Evolutionary conservation across 169 alveolate genomes (phyloP).

Genomic region (Plasmodium blacklocki): DNA sequence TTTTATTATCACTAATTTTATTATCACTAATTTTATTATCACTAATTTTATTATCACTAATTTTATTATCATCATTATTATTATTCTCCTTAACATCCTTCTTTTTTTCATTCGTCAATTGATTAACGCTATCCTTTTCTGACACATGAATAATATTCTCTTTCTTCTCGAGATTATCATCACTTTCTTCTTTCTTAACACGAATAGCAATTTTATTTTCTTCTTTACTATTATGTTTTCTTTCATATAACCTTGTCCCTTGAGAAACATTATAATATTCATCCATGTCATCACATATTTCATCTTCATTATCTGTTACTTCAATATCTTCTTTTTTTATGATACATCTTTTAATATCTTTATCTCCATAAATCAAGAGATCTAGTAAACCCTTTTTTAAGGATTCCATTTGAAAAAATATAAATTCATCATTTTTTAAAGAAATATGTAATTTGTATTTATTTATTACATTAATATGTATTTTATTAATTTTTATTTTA

Average conservation of each 20-base stretch:
- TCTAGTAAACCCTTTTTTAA: constrained; percentile 81
- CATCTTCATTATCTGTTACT: constrained; percentile 65
- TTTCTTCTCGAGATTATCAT: background rate
- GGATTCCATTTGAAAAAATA: constrained; percentile 87
- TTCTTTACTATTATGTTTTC: background rate
- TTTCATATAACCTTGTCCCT: background rate
- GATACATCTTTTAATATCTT: constrained; percentile 89
- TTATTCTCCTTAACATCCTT: too few relatives aligned
- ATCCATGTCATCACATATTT: background rate
- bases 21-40: too few relatives aligned
- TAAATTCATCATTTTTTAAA: constrained; percentile 76
- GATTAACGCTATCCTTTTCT: background rate
- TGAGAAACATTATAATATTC: too few relatives aligned
- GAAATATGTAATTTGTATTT: constrained; percentile 83
- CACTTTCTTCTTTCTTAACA: constrained; percentile 5
- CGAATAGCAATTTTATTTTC: background rate
- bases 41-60: too few relatives aligned
- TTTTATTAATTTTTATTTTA: constrained; percentile 89
- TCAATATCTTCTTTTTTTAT: constrained; percentile 89
- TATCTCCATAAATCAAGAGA: constrained; percentile 85
- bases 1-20: too few relatives aligned
- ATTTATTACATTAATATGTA: constrained; percentile 78
- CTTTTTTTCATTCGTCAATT: too few relatives aligned
- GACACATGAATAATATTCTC: background rate
- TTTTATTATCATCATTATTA: too few relatives aligned